These are phyloP conservation scores for Polytrichum commune DNA, from an alignment of 225 moss, liverwort and hornwort genomes.

Conservation along the genomic window DNA sequence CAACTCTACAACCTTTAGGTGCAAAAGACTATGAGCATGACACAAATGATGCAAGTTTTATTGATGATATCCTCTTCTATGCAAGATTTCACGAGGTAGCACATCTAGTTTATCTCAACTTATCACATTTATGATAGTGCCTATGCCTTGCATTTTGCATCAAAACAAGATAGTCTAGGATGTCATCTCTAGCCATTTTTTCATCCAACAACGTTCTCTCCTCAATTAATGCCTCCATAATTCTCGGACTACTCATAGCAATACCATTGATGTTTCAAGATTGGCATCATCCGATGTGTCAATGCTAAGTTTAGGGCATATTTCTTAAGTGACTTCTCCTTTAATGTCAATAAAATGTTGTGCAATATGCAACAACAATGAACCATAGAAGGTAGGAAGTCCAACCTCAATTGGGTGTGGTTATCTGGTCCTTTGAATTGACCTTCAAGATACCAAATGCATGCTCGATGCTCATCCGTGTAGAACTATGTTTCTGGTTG, in stretches of 20 bases:
- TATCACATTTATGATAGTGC: too few species aligned
- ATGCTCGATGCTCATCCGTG: not conserved
- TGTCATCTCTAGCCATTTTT: not conserved
- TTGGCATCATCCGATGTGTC: too few species aligned
- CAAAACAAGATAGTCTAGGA: not conserved
- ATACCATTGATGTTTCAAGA: not conserved
- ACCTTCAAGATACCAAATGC: not conserved
- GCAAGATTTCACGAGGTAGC: not conserved
- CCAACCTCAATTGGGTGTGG: not conserved
- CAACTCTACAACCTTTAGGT: too few species aligned
- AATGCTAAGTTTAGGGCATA: not conserved
- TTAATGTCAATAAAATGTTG: not conserved
- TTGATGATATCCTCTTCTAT: not conserved
- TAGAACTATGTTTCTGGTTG: not conserved
- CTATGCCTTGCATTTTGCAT: not conserved
- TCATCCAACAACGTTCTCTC: not conserved
- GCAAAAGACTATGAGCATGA: too few species aligned
- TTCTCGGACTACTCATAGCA: too few species aligned
- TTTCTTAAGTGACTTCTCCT: not conserved
- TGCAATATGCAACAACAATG: constrained; percentile 2
- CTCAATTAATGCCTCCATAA: not conserved
- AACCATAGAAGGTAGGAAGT: not conserved
- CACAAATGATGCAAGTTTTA: not conserved
- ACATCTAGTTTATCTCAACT: not conserved
- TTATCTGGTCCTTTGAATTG: not conserved